A percentile compares a stretch with the other conserved stretches of the same genome.
phyloP scores from a whole-genome alignment of 768 basidiomycete species.

The Tephrocybe sp. region DNA sequence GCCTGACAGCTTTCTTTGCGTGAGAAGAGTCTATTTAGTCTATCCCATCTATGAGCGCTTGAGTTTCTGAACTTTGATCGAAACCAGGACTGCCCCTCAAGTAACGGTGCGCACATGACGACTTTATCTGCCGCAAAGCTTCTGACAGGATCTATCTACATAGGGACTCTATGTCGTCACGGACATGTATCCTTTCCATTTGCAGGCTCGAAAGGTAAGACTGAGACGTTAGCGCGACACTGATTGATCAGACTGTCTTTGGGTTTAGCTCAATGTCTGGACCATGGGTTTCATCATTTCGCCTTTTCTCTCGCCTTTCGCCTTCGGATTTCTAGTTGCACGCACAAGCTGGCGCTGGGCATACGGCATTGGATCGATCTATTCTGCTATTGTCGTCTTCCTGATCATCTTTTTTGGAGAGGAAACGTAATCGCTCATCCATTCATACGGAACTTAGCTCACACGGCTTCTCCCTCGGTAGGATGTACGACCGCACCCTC shows the following conservation, averaged over 20 bases:
- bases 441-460: slow-evolving; percentile 2
- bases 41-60: no score
- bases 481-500: slow-evolving; percentile 53
- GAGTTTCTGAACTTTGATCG: not conserved
- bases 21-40: slow-evolving; percentile 19
- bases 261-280: slow-evolving; percentile 49
- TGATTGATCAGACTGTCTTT: not conserved
- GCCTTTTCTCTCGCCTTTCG: slow-evolving; percentile 62
- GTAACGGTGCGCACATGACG: slow-evolving; percentile 45
- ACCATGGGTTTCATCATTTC: slow-evolving; percentile 63
- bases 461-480: slow-evolving; percentile 14
- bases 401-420: slow-evolving; percentile 46
- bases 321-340: slow-evolving; percentile 67
- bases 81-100: slow-evolving; percentile 40
- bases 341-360: slow-evolving; percentile 61
- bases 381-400: slow-evolving; percentile 43
- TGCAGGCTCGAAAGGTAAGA: slow-evolving; percentile 62
- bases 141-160: not conserved
- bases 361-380: slow-evolving; percentile 65
- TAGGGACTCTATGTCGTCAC: slow-evolving; percentile 62
- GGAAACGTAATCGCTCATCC: slow-evolving; percentile 54
- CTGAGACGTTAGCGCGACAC: slow-evolving; percentile 29
- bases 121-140: not conserved
- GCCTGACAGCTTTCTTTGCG: slow-evolving; percentile 59
- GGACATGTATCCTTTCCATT: slow-evolving; percentile 68